These are phyloP conservation scores for Fusarium albosuccineum DNA, from an alignment of 2,329 filamentous ascomycete genomes.

Conservation along the genomic window DNA sequence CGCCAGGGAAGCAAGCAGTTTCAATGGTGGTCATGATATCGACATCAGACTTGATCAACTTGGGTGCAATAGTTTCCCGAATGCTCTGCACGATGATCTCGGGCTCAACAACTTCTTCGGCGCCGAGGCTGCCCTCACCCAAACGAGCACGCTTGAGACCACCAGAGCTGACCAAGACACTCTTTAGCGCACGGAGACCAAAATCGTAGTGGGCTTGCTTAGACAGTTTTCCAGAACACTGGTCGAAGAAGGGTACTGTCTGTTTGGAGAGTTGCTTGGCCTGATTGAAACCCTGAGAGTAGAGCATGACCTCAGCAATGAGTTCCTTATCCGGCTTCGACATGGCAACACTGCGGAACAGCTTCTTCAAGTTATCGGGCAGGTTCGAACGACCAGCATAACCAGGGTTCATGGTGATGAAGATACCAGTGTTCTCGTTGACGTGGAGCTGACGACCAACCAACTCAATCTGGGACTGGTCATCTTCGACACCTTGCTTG, in stretches of 20 bases:
- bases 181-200: conserved; percentile 96
- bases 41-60: conserved; percentile 93
- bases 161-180: conserved; percentile 97
- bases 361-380: conserved; percentile 98
- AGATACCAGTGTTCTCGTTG: conserved; percentile 94
- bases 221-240: conserved; percentile 82
- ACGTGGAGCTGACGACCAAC: conserved; percentile 92
- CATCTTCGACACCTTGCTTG: conserved; percentile 84
- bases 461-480: conserved; percentile 91
- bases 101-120: conserved; percentile 85
- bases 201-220: conserved; percentile 99
- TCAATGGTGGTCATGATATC: conserved; percentile 90
- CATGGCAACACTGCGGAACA: conserved; percentile 99
- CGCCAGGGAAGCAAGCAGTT: conserved; percentile 86
- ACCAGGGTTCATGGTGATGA: conserved; percentile 99
- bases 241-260: conserved; percentile 98
- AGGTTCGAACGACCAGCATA: conserved; percentile 98
- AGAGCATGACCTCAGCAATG: conserved; percentile 99
- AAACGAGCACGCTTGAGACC: conserved; percentile 91
- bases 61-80: conserved; percentile 97
- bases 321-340: conserved; percentile 99
- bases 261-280: conserved; percentile 95
- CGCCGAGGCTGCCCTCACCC: conserved; percentile 67
- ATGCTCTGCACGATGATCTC: conserved; percentile 99
- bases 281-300: conserved; percentile 98